Conservation (phyloP, 257 asterid genomes). For the Solanum gracilifrons region DNA sequence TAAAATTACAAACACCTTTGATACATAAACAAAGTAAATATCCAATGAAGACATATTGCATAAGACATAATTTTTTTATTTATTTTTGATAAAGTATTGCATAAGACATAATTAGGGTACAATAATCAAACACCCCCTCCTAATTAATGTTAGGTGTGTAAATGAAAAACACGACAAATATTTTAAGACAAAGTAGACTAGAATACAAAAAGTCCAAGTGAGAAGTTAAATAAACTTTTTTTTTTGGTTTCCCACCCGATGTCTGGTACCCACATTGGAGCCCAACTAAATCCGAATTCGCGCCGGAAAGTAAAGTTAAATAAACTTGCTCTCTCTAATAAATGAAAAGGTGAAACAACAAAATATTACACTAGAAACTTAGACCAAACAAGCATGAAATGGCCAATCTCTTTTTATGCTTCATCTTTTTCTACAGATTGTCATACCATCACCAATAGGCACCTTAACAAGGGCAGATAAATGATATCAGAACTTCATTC, state of each 20-base stretch:
- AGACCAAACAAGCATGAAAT: not conserved
- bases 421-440: slow-evolving; percentile 57
- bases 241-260: too few species aligned
- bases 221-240: not conserved
- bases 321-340: not conserved
- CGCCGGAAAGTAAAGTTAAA: not conserved
- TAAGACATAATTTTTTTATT: too few species aligned
- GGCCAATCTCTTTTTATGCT: not conserved
- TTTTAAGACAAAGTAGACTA: not conserved
- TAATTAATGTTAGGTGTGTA: not conserved
- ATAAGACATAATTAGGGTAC: not conserved
- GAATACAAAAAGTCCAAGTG: not conserved
- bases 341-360: not conserved
- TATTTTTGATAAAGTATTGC: too few species aligned
- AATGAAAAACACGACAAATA: not conserved
- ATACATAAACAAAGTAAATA: not conserved
- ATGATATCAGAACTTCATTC: not conserved
- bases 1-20: too few species aligned
- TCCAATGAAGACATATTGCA: not conserved
- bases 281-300: too few species aligned
- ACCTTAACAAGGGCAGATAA: slow-evolving; percentile 19
- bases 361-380: not conserved
- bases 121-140: not conserved
- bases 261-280: too few species aligned
- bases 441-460: slow-evolving; percentile 88